phyloP scores from a whole-genome alignment of 768 basidiomycete genomes.

The Coprinopsis cinerea region DNA sequence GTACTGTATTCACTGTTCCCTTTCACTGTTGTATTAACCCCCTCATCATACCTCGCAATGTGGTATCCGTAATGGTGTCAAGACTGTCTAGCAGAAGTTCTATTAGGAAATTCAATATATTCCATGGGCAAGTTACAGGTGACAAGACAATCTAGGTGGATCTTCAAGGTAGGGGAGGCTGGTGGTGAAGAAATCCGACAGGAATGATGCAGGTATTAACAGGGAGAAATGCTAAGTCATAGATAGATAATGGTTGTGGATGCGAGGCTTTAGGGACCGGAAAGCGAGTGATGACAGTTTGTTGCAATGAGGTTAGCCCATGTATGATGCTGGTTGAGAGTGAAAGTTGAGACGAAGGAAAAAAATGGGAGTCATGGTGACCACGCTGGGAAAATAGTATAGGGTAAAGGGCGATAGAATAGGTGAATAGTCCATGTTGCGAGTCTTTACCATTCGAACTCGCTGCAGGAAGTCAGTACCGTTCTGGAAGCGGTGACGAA shows the following conservation, averaged over 20 bases:
- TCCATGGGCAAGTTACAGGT: not conserved
- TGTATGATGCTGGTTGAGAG: not conserved
- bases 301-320: not conserved
- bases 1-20: too few species aligned
- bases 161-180: too few species aligned
- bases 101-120: too few species aligned
- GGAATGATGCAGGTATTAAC: slow-evolving; percentile 3
- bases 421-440: not conserved
- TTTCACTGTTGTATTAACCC: too few species aligned
- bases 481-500: not conserved
- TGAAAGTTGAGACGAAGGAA: slow-evolving; percentile 1
- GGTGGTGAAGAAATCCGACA: not conserved
- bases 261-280: not conserved
- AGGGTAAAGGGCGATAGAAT: not conserved
- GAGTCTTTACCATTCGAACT: slow-evolving; percentile 35
- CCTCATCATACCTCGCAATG: too few species aligned
- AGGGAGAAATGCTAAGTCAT: not conserved
- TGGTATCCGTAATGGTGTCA: too few species aligned
- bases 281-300: slow-evolving; percentile 2
- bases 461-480: slow-evolving; percentile 20
- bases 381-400: not conserved
- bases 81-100: too few species aligned
- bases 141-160: too few species aligned
- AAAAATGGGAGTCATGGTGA: not conserved
- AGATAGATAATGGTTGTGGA: slow-evolving; percentile 1